phyloP scores from a whole-genome alignment of 2,329 filamentous ascomycete species.

The Chaetomium sp. region DNA sequence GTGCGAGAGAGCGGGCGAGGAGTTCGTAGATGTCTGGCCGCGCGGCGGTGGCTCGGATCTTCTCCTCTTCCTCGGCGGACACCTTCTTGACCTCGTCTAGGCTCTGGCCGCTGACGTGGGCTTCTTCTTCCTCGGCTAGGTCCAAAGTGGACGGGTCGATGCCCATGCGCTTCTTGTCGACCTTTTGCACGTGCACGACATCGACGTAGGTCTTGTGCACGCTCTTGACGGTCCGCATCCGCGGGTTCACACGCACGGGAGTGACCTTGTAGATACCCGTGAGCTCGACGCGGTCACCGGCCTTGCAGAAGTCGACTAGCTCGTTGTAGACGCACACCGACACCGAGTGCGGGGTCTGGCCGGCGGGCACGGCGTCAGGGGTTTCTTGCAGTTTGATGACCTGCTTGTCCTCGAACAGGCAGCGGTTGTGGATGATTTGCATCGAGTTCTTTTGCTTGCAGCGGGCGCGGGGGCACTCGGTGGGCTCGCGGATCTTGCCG shows the following conservation, averaged over 20 bases:
- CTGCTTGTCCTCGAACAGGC: slow-evolving; percentile 92
- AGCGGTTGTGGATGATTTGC: slow-evolving; percentile 97
- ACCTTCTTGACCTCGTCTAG: slow-evolving; percentile 81
- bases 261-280: slow-evolving; percentile 96
- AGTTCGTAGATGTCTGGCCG: slow-evolving; percentile 90
- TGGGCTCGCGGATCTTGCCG: slow-evolving; percentile 93
- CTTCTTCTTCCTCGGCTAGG: slow-evolving; percentile 66
- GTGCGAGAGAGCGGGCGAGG: slow-evolving; percentile 81
- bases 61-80: slow-evolving; percentile 77
- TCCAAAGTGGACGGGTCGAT: slow-evolving; percentile 85
- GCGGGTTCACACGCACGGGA: slow-evolving; percentile 87
- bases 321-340: slow-evolving; percentile 96
- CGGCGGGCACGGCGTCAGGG: slow-evolving; percentile 86
- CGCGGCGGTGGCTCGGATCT: slow-evolving; percentile 73
- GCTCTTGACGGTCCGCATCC: slow-evolving; percentile 85
- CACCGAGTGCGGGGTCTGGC: slow-evolving; percentile 94
- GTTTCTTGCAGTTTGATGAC: slow-evolving; percentile 98
- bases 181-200: slow-evolving; percentile 90
- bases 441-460: slow-evolving; percentile 90
- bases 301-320: slow-evolving; percentile 94
- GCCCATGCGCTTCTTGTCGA: slow-evolving; percentile 90
- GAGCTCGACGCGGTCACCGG: slow-evolving; percentile 89
- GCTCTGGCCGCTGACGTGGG: slow-evolving; percentile 61
- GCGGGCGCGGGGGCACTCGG: slow-evolving; percentile 72
- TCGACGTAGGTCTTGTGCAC: slow-evolving; percentile 98